A percentile compares a stretch with the other conserved stretches of the same genome.
Conservation (phyloP, 805 yeast genomes). For the Wickerhamomyces kurtzmanii region DNA sequence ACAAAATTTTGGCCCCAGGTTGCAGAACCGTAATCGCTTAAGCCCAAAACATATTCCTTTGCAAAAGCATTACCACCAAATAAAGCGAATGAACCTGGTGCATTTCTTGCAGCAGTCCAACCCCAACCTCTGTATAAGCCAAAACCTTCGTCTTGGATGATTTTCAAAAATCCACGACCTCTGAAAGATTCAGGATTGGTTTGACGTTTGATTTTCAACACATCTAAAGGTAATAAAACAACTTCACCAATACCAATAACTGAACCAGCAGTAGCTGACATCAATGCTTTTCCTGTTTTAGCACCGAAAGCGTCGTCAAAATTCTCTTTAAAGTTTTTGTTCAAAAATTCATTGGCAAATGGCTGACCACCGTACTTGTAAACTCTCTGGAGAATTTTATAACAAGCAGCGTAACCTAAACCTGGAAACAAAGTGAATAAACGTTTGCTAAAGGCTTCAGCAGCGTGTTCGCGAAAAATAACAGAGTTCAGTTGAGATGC, state of each 20-base stretch:
- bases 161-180: slow-evolving; percentile 92
- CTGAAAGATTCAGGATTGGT: slow-evolving; percentile 99
- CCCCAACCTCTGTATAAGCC: slow-evolving; percentile 98
- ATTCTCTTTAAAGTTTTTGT: slow-evolving; percentile 56
- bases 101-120: slow-evolving; percentile 99
- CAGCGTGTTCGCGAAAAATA: slow-evolving; percentile 76
- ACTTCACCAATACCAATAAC: slow-evolving; percentile 97
- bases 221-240: slow-evolving; percentile 90
- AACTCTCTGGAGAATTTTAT: slow-evolving; percentile 93
- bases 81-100: slow-evolving; percentile 96
- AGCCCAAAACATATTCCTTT: slow-evolving; percentile 85
- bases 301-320: slow-evolving; percentile 79
- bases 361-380: slow-evolving; percentile 99
- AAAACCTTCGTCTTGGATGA: slow-evolving; percentile 84
- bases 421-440: slow-evolving; percentile 90
- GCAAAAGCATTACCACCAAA: slow-evolving; percentile 99
- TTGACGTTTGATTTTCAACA: slow-evolving; percentile 95
- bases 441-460: slow-evolving; percentile 60
- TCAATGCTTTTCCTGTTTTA: slow-evolving; percentile 93
- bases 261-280: slow-evolving; percentile 97
- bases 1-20: slow-evolving; percentile 94
- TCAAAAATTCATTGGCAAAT: slow-evolving; percentile 87
- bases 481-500: slow-evolving; percentile 69
- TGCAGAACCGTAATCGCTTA: slow-evolving; percentile 80
- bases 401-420: slow-evolving; percentile 95